Evolutionary conservation across 768 basidiomycete species (phyloP), one percentile per base, ranked within the genome.

Genomic region (Mycena belliarum): DNA sequence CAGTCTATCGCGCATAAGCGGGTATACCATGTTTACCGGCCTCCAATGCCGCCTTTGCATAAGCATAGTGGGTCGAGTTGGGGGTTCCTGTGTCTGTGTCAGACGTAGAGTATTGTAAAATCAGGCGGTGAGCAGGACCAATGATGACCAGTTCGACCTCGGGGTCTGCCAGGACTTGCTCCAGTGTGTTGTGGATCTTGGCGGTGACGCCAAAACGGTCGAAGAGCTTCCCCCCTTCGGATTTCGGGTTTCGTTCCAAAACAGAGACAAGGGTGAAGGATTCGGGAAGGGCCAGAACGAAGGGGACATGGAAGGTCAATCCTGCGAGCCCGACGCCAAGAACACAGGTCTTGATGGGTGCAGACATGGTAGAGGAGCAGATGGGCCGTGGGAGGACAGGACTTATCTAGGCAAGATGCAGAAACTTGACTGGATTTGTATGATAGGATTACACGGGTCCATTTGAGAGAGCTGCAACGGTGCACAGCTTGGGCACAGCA

Each of bases 231-330:
- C 87, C 87, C 7, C 84, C 83, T 28, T 79, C 75, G 0, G 79
- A 69, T 29, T 75, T 68, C 1, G 91, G 88, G 64, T 85, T 87
- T 49, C 91, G 80, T 69, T 91, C 86, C 56, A 92, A 76, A 46
- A 93, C 86, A n/a, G 89, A 81, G 63, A 86, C 79, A 33, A 93
- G 81, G 10, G 73, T 81, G 76, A 91, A 93, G 47, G 83, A 72
- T 24, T 88, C 75, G 0, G 90, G 87, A 20, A 89, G 77, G 3
- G 89, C 83, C 52, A 87, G 81, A 55, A 95, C 74, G 70, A 93
- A 89, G 0, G 93, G 92, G 55, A 87, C 65, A 70, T 95, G 93
- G 73, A 95, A 93, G 3, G 88, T 88, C 38, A 87, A 74, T 33
- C 87, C 87, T 20, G 86, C 80, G 58, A 93, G 83, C 38, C 91